These are phyloP conservation scores for Zostera marina DNA, from an alignment of 116 monocot genomes.

Conservation along the genomic window DNA sequence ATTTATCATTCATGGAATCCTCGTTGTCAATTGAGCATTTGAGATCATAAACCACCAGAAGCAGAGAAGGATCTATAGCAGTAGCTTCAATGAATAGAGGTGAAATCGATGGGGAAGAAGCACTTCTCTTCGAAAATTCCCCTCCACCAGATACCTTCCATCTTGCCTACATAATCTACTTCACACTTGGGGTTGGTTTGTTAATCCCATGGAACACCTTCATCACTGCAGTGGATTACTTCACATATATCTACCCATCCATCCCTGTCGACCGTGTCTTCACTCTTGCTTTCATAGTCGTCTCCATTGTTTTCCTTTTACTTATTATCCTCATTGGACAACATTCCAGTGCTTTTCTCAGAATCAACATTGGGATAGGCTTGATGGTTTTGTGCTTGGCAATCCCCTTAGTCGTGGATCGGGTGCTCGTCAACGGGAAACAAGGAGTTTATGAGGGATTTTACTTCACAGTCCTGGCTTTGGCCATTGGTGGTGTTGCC, in stretches of 20 bases:
- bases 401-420: constrained; percentile 41
- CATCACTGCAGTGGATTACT: constrained; percentile 83
- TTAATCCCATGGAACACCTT: constrained; percentile 25
- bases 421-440: constrained; percentile 24
- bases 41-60: too few species aligned
- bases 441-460: constrained; percentile 31
- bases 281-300: constrained; percentile 62
- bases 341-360: constrained; percentile 21
- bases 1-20: too few species aligned
- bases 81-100: too few species aligned
- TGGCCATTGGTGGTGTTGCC: constrained; percentile 34
- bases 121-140: too few species aligned
- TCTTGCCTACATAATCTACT: constrained; percentile 23
- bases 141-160: constrained; percentile 14
- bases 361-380: constrained; percentile 59
- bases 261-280: constrained; percentile 65
- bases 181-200: constrained; percentile 21
- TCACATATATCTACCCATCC: constrained; percentile 71
- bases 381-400: constrained; percentile 36
- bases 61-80: too few species aligned
- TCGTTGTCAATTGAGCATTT: too few species aligned
- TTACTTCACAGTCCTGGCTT: constrained; percentile 37
- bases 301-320: constrained; percentile 38
- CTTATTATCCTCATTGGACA: constrained; percentile 40
- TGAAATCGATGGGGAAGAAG: too few species aligned